A percentile compares a stretch with the other conserved stretches of the same genome.
phyloP scores from a whole-genome alignment of 176 grass and related monocot species.

The Thinopyrum elongatum region DNA sequence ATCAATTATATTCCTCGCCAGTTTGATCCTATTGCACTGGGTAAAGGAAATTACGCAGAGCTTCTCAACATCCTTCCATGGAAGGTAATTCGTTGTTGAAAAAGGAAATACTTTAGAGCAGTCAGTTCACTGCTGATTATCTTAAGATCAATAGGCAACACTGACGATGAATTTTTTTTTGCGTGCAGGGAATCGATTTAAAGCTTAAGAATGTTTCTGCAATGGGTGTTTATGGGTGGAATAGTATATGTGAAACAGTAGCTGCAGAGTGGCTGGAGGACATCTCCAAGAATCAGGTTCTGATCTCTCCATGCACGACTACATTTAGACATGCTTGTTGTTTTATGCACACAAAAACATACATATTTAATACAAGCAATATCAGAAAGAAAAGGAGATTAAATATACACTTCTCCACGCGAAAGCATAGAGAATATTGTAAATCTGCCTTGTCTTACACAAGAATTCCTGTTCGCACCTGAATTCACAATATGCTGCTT shows the following conservation, averaged over 20 bases:
- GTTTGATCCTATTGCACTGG: slow-evolving; percentile 84
- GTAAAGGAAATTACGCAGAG: slow-evolving; percentile 95
- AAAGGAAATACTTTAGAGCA: neutral
- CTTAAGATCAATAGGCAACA: neutral
- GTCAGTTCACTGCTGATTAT: slow-evolving; percentile 2
- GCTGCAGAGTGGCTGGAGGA: slow-evolving; percentile 93
- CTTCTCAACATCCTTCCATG: slow-evolving; percentile 96
- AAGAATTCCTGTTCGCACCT: neutral
- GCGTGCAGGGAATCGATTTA: slow-evolving; percentile 86
- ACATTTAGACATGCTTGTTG: slow-evolving; percentile 11
- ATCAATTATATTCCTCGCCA: slow-evolving; percentile 93
- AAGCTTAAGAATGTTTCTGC: slow-evolving; percentile 94
- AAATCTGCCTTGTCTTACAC: neutral
- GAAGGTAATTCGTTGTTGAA: slow-evolving; percentile 62
- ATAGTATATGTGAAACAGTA: slow-evolving; percentile 83
- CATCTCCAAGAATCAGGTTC: slow-evolving; percentile 96
- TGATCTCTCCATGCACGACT: slow-evolving; percentile 17
- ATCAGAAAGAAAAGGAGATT: neutral
- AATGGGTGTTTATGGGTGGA: slow-evolving; percentile 92
- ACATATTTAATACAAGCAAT: neutral
- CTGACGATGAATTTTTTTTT: slow-evolving; percentile 22
- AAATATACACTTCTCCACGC: neutral
- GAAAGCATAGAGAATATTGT: neutral
- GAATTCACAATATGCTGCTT: slow-evolving; percentile 30
- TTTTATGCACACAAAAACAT: neutral